A percentile compares a stretch with the other conserved stretches of the same genome.
Evolutionary conservation across 345 rosid species (phyloP).

Genomic region (Dipteronia dyeriana): DNA sequence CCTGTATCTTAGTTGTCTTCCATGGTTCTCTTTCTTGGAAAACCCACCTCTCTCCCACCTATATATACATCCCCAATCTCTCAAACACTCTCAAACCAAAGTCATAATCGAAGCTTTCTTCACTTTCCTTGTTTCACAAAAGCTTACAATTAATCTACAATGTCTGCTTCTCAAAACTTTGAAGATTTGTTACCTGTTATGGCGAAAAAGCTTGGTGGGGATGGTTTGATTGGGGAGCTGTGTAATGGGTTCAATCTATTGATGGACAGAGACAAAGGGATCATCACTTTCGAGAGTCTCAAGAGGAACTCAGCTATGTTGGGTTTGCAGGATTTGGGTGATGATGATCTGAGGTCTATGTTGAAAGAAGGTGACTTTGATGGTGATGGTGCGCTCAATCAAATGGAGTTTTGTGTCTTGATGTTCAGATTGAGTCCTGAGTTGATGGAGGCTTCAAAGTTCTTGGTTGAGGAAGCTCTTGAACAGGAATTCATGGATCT

Average conservation of each 20-base stretch:
- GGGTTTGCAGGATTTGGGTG: constrained; percentile 71
- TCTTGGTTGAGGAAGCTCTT: constrained; percentile 63
- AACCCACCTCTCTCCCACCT: constrained; percentile 25
- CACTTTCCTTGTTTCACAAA: not conserved
- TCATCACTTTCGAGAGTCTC: constrained; percentile 75
- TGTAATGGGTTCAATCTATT: constrained; percentile 80
- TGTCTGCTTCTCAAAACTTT: constrained; percentile 43
- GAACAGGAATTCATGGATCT: constrained; percentile 40
- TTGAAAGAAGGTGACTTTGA: constrained; percentile 75
- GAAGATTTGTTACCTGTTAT: constrained; percentile 72
- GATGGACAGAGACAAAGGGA: constrained; percentile 64
- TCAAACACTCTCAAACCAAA: not conserved
- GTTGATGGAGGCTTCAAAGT: constrained; percentile 74
- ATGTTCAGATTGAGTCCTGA: constrained; percentile 89
- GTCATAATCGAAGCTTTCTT: not conserved
- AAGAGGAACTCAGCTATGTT: constrained; percentile 56
- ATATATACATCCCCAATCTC: constrained; percentile 12
- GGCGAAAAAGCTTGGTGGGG: constrained; percentile 84
- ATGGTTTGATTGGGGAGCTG: constrained; percentile 69
- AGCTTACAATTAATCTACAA: constrained; percentile 20
- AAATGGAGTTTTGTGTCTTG: constrained; percentile 94
- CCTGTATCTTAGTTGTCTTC: constrained; percentile 59
- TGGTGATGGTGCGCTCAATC: constrained; percentile 72
- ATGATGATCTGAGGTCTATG: constrained; percentile 70
- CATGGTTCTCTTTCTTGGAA: constrained; percentile 64